Base-by-base conservation (phyloP, 139 green algal genomes). In the Deuterostichococcus epilithicus region DNA sequence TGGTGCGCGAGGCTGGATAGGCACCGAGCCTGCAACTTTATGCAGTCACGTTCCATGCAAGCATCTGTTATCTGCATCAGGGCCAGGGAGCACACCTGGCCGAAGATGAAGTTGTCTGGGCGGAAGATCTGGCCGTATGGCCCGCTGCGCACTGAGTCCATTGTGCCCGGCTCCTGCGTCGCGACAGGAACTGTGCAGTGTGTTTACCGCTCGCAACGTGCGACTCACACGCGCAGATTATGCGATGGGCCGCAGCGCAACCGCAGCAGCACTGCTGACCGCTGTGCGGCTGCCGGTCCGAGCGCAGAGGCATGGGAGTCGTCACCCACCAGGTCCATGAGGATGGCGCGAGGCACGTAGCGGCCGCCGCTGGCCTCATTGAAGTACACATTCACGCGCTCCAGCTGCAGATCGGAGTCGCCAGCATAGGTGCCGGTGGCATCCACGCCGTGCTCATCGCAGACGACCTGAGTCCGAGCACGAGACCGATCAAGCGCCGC, bases 371-470 rank as follows among this genome's bases (percentile, higher is more conserved):
- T 91, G 66, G 92, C 92, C 82, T 97, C 93, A 81, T 97, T 97
- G 86, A 95, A 98, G 88, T 98, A 98, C 10, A 98, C 94, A 78
- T 98, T 98, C 80, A 98, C 94, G 78, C 93, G 90, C 86, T 98
- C 94, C 69, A 98, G 82, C 88, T 98, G 94, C 33, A 98, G 87
- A 85, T 98, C 94, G 45, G 84, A 90, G 84, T 97, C 91, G 10
- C 94, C 94, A 72, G 90, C 32, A 58, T 82, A 79, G 15, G 45
- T 92, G 66, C 93, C 93, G 32, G 90, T 94, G 47, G 92, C 86
- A 81, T 97, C 93, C 26, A 94, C 76, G 66, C 94, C 91, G 78
- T 95, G 92, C 87, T 97, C 92, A 76, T 94, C 88, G 45, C 83
- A 91, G 35, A 96, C 85, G 36, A 94, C 87, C 86, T 90, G 52